Percentiles rank a stretch among this genome's conserved stretches.
phyloP scores from a whole-genome alignment of 768 basidiomycete genomes.

The Tricholoma bakamatsutake region DNA sequence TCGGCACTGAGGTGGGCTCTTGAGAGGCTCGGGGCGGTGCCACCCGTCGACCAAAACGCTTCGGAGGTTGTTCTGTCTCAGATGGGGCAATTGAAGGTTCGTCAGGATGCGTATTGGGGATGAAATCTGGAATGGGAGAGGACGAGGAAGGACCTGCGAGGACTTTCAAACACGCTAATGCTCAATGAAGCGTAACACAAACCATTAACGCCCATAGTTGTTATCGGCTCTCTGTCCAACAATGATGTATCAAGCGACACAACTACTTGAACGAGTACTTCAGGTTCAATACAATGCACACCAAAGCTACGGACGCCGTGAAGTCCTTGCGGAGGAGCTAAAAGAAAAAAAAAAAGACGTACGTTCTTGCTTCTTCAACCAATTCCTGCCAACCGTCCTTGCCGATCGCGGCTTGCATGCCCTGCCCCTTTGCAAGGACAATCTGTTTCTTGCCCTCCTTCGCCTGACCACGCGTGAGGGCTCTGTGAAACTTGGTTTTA shows the following conservation, averaged over 20 bases:
- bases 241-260: conserved; percentile 28
- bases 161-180: background rate
- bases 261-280: conserved; percentile 49
- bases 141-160: conserved; percentile 13
- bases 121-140: conserved; percentile 40
- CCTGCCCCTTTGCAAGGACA: conserved; percentile 44
- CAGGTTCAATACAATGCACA: conserved; percentile 37
- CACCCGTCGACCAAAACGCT: conserved; percentile 30
- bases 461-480: conserved; percentile 45
- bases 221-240: conserved; percentile 16
- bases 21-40: conserved; percentile 36
- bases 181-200: background rate
- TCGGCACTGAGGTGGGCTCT: conserved; percentile 22
- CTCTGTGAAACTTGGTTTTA: conserved; percentile 42
- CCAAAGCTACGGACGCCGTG: conserved; percentile 23
- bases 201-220: conserved; percentile 14
- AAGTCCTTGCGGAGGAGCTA: background rate
- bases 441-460: conserved; percentile 46
- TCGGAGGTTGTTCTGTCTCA: conserved; percentile 16
- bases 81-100: conserved; percentile 39
- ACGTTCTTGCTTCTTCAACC: conserved; percentile 47
- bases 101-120: conserved; percentile 47
- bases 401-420: conserved; percentile 47
- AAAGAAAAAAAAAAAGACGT: conserved; percentile 6
- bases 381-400: conserved; percentile 49